Base-by-base conservation (phyloP, 208 protist species). In the Leishmania major region DNA sequence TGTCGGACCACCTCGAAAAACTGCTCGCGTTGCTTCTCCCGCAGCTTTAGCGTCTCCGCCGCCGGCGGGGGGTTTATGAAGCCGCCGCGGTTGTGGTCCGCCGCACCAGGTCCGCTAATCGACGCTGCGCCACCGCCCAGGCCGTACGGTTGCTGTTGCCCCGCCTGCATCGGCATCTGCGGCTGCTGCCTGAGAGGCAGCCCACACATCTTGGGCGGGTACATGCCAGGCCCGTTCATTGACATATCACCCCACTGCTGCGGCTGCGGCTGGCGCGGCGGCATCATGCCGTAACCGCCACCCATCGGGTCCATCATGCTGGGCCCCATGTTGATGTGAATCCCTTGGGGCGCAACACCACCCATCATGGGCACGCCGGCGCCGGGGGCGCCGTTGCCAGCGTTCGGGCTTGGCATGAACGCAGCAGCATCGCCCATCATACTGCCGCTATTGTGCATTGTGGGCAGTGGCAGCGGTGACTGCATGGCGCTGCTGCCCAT, bases 21-120 rank as follows among this genome's bases (percentile, higher is more conserved):
- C 87, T 95, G 91, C 80, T 95, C 93, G 8, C 90, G 88, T 82
- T 96, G 94, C 79, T 92, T 83, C 88, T 97, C 93, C 5, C 94
- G 93, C 82, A 96, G 78, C 80, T 93, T 91, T 67, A 95, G 49
- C 47, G 83, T 90, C 75, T 96, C 91, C 60, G 93, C 87, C 0
- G 91, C 87, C 0, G 93, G 92, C 43, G 73, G 76, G 0, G 92
- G 87, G 77, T 97, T 97, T 53, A 67, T 47, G 28, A 35, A 79
- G 75, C 40, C 40, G 40, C 59, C 6, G 75, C 45, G 37, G 75
- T 19, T 79, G 17, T 78, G 28, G 6, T 55, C 49, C 31, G 51
- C 11, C 3, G 51, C 49, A 43, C 49, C 72, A 7, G 51, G 2
- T 45, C 13, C 72, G 53, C 73, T 62, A 43, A 55, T 47, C 51